Conservation (phyloP, 768 basidiomycete genomes). For the Scleroderma citrinum region DNA sequence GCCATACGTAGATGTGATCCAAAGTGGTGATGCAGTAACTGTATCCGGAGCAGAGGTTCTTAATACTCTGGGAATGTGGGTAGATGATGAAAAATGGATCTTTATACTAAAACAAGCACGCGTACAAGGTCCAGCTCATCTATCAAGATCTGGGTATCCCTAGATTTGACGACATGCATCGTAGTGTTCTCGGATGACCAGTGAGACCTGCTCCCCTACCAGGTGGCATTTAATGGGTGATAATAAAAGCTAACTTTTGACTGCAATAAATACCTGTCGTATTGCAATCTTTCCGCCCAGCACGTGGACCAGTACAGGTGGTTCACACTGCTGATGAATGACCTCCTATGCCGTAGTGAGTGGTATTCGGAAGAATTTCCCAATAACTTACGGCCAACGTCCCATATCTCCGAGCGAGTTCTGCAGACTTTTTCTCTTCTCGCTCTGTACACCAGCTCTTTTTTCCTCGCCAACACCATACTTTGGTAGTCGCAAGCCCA, state of each 20-base stretch:
- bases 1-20: conserved; percentile 72
- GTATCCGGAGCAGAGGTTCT: conserved; percentile 78
- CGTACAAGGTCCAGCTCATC: conserved; percentile 70
- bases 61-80: conserved; percentile 38
- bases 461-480: conserved; percentile 77
- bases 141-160: conserved; percentile 46
- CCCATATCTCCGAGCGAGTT: conserved; percentile 69
- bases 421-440: conserved; percentile 62
- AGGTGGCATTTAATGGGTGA: neutral
- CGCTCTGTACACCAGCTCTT: conserved; percentile 45
- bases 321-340: conserved; percentile 59
- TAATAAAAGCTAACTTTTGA: neutral
- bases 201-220: conserved; percentile 61
- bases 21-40: conserved; percentile 74
- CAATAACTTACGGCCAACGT: conserved; percentile 47
- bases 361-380: neutral
- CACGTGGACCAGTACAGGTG: conserved; percentile 51
- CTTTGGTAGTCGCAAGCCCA: conserved; percentile 59
- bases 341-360: conserved; percentile 18
- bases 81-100: conserved; percentile 1
- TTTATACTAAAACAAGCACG: neutral
- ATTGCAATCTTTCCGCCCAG: conserved; percentile 70
- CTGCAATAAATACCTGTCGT: conserved; percentile 49
- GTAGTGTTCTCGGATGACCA: conserved; percentile 79
- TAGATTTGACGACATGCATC: conserved; percentile 67